These are phyloP conservation scores for Racocetra persica DNA, from an alignment of 371 early-diverging fungal species.

Conservation along the genomic window DNA sequence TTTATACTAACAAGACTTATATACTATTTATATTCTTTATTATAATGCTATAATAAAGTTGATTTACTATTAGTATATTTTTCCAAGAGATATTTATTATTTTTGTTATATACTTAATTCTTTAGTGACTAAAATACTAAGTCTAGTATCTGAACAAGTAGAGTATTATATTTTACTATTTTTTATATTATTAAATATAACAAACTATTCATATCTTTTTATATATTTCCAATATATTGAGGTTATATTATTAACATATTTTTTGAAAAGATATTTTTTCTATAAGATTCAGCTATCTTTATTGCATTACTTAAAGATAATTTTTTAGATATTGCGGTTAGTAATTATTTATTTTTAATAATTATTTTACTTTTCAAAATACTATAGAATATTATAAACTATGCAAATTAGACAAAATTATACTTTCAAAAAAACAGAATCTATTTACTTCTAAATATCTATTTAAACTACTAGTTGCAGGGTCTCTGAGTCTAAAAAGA, in stretches of 20 bases:
- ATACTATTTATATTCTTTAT: conserved; percentile 24
- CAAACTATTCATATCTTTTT: conserved; percentile 18
- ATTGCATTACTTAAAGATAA: conserved; percentile 31
- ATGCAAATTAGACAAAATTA: conserved; percentile 22
- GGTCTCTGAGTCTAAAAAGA: conserved; percentile 16
- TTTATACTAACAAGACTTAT: conserved; percentile 9
- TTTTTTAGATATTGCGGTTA: conserved; percentile 18
- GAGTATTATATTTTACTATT: conserved; percentile 5
- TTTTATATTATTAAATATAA: conserved; percentile 21
- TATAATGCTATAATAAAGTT: conserved; percentile 12
- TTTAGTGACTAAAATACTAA: not conserved
- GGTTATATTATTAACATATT: not conserved
- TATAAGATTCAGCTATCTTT: conserved; percentile 23
- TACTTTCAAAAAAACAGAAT: conserved; percentile 2
- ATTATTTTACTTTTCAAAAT: conserved; percentile 28
- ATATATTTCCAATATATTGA: not conserved
- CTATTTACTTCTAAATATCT: not conserved
- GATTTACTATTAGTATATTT: conserved; percentile 14
- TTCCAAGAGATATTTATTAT: conserved; percentile 14
- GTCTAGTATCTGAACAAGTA: conserved; percentile 13
- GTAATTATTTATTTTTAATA: not conserved
- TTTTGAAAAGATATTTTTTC: no score
- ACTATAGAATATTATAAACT: conserved; percentile 22
- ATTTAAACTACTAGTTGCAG: no score
- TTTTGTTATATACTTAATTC: not conserved